Percentiles rank a stretch among this genome's conserved stretches.
phyloP scores from a whole-genome alignment of 2,329 filamentous ascomycete species.

The Pseudogymnoascus sp. region DNA sequence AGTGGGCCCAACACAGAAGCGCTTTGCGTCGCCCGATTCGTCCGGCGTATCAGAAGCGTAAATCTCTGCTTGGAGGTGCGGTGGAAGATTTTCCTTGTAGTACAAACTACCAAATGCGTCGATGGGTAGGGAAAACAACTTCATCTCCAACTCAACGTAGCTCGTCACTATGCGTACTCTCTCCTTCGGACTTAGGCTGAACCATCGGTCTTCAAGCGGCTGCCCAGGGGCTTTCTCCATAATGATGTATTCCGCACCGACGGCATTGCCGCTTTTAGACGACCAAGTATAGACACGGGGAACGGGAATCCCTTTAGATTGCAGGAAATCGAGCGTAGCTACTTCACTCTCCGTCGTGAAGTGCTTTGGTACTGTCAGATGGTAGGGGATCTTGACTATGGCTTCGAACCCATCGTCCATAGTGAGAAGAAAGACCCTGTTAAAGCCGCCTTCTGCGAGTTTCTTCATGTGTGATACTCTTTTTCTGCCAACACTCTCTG shows the following conservation, averaged over 20 bases:
- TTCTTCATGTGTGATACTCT: not conserved
- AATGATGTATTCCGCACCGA: conserved; percentile 32
- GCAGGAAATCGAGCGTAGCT: conserved; percentile 15
- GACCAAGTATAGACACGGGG: conserved; percentile 35
- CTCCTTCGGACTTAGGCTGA: conserved; percentile 9
- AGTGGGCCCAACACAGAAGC: not conserved
- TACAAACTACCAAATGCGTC: conserved; percentile 13
- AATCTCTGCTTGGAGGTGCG: not conserved
- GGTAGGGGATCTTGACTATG: conserved; percentile 13
- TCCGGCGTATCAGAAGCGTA: not conserved
- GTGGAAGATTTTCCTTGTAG: conserved; percentile 5
- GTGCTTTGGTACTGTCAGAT: conserved; percentile 9
- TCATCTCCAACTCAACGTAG: conserved; percentile 6
- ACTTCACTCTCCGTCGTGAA: conserved; percentile 15
- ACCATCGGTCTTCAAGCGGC: conserved; percentile 22
- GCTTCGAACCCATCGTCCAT: conserved; percentile 12
- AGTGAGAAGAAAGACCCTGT: conserved; percentile 12
- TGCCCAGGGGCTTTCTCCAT: conserved; percentile 30
- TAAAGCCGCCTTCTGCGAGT: conserved; percentile 22
- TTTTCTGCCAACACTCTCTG: conserved; percentile 10
- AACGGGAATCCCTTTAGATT: conserved; percentile 32
- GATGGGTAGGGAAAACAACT: conserved; percentile 11
- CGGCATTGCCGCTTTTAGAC: conserved; percentile 26
- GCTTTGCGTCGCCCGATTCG: not conserved
- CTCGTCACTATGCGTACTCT: conserved; percentile 10